phyloP scores from a whole-genome alignment of 176 grass and related monocot genomes.

The Typha latifolia region DNA sequence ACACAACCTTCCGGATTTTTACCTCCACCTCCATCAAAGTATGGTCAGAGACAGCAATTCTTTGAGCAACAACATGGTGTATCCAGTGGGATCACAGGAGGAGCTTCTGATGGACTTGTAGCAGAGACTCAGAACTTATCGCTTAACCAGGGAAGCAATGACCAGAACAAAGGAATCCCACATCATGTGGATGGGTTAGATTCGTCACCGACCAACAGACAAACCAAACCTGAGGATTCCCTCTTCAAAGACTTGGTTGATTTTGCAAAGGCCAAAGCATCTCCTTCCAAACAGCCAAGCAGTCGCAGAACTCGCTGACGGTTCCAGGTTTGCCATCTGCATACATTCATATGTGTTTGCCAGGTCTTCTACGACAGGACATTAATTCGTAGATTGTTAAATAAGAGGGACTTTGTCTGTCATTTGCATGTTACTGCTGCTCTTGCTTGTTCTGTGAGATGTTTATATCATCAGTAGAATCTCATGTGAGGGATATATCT shows the following conservation, averaged over 20 bases:
- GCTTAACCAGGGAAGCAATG: constrained; percentile 31
- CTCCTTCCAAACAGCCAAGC: constrained; percentile 56
- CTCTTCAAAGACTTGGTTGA: constrained; percentile 94
- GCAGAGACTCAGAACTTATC: constrained; percentile 41
- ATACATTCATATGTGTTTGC: too few relatives aligned
- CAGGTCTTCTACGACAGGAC: too few relatives aligned
- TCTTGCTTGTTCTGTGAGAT: neutral
- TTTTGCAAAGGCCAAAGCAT: constrained; percentile 62
- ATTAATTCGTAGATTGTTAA: constrained; percentile 4
- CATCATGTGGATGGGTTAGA: constrained; percentile 2
- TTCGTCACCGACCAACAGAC: constrained; percentile 19
- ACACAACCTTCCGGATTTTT: constrained; percentile 37
- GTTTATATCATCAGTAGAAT: too few relatives aligned
- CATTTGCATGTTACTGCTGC: neutral
- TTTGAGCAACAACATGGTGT: constrained; percentile 42
- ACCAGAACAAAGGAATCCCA: constrained; percentile 5
- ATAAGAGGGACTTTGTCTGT: constrained; percentile 5
- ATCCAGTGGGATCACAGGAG: constrained; percentile 37
- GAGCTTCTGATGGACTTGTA: constrained; percentile 32
- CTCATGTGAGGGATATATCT: too few relatives aligned
- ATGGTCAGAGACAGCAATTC: constrained; percentile 83
- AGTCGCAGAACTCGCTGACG: constrained; percentile 78
- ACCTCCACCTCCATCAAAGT: constrained; percentile 66
- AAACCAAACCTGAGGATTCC: constrained; percentile 66
- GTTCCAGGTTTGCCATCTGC: too few relatives aligned